Evolutionary conservation across 306 rosid genomes (phyloP).

Genomic region (Gastrolobium villosum): DNA sequence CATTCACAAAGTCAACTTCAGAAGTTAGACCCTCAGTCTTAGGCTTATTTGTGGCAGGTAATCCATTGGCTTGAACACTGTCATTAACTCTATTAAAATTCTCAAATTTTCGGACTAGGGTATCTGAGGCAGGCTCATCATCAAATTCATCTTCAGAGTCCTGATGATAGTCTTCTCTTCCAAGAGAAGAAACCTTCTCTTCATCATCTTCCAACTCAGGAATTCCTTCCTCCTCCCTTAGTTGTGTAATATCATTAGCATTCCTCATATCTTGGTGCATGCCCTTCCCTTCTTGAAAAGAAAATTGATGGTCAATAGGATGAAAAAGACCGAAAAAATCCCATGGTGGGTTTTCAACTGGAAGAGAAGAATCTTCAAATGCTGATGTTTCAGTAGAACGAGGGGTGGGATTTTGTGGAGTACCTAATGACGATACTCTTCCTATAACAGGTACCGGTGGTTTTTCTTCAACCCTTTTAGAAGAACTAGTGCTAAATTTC

Average conservation of each 20-base stretch:
- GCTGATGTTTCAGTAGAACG: slow-evolving; percentile 54
- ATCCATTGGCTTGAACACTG: slow-evolving; percentile 55
- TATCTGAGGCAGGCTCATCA: slow-evolving; percentile 72
- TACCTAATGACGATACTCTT: slow-evolving; percentile 69
- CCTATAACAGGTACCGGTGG: slow-evolving; percentile 63
- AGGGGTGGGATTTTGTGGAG: slow-evolving; percentile 58
- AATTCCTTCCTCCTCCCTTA: slow-evolving; percentile 75
- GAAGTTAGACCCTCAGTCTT: slow-evolving; percentile 57
- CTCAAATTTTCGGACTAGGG: slow-evolving; percentile 76
- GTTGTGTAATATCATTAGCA: slow-evolving; percentile 57
- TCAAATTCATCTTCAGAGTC: slow-evolving; percentile 87
- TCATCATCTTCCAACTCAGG: slow-evolving; percentile 76
- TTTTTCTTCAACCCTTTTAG: slow-evolving; percentile 74
- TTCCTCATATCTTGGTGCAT: slow-evolving; percentile 59
- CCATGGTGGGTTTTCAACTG: slow-evolving; percentile 72
- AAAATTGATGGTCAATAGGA: slow-evolving; percentile 80
- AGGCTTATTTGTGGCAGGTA: slow-evolving; percentile 55
- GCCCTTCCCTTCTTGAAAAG: slow-evolving; percentile 72
- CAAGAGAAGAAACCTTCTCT: slow-evolving; percentile 64
- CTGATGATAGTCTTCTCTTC: slow-evolving; percentile 66
- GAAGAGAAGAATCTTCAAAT: slow-evolving; percentile 67
- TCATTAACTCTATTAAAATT: slow-evolving; percentile 76
- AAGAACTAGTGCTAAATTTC: slow-evolving; percentile 67
- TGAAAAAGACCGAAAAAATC: slow-evolving; percentile 86
- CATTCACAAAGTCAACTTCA: slow-evolving; percentile 60